Base-by-base conservation (phyloP, 345 rosid species). In the Syzygium oleosum region DNA sequence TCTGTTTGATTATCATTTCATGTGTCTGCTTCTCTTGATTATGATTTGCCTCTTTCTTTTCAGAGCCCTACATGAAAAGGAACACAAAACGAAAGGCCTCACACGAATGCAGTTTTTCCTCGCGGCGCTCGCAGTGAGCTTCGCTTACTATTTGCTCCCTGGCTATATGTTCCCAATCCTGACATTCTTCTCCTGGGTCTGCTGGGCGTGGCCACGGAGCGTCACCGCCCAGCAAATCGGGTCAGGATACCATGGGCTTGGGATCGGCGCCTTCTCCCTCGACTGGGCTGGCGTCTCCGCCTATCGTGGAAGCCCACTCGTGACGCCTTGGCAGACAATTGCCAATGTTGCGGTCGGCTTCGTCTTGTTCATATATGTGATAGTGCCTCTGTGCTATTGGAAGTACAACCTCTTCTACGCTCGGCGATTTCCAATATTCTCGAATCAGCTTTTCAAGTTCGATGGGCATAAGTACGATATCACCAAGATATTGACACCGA, bases 251-350 rank as follows among this genome's bases (percentile, higher is more conserved):
- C 94, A 95, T 56, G 99, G 99, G 21, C 97, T 98, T 0, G 99
- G 99, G 5, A 58, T 97, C 16, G 99, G 99, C 84, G 98, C 99
- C 13, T 95, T 97, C 88, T 94, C 97, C 73, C 93, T 98, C 52
- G 99, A 98, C 65, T 98, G 99, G 99, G 98, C 98, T 46, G 99
- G 98, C 43, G 95, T 97, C 89, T 93, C 98, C 8, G 98, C 98
- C 85, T 98, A 95, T 85, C 97, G 95, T 53, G 98, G 98, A 51
- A 95, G 97, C 89, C 99, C 99, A 6, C 93, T 98, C 86, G 98
- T 96, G 46, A 85, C 99, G 19, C 99, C 99, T 3, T 96, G 95
- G 97, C 90, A 94, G 61, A 94, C 99, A 73, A 95, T 96, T 88
- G 90, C 94, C 89, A 98, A 96, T 51, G 95, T 96, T 53, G 96